Evolutionary conservation across 805 yeast genomes (phyloP).

Genomic region (Wickerhamomyces xylosicus): DNA sequence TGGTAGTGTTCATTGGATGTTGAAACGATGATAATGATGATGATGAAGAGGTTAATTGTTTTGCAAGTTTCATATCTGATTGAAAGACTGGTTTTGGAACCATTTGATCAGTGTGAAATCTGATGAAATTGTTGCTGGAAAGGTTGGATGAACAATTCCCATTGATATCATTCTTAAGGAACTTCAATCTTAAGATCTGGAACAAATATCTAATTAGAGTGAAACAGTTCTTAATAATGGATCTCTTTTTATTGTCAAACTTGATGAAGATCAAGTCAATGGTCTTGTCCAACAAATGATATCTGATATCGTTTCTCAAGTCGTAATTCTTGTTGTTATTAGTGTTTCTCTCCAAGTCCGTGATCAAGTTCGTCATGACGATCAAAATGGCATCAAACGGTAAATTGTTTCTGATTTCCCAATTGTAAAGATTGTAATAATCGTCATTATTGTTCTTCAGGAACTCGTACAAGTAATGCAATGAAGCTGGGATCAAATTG

Average conservation of each 20-base stretch:
- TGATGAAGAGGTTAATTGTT: constrained; percentile 3
- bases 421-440: constrained; percentile 42
- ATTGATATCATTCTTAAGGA: constrained; percentile 15
- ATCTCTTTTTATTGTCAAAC: constrained; percentile 23
- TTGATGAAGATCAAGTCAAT: constrained; percentile 22
- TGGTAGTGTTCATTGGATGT: constrained; percentile 14
- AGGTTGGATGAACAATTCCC: not conserved
- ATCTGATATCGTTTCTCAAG: constrained; percentile 24
- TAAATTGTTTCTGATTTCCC: constrained; percentile 52
- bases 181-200: constrained; percentile 21
- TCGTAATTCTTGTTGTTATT: constrained; percentile 15
- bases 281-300: constrained; percentile 21
- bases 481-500: constrained; percentile 44
- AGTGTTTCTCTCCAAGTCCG: constrained; percentile 32
- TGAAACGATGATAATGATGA: constrained; percentile 1
- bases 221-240: constrained; percentile 23
- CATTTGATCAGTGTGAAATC: constrained; percentile 18
- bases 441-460: constrained; percentile 35
- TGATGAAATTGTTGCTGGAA: constrained; percentile 7
- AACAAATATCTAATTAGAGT: constrained; percentile 23
- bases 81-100: constrained; percentile 17
- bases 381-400: constrained; percentile 50
- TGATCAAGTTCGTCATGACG: constrained; percentile 39
- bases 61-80: constrained; percentile 5
- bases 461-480: constrained; percentile 48